Conservation (phyloP, 345 rosid species). For the Lepidium didymum region DNA sequence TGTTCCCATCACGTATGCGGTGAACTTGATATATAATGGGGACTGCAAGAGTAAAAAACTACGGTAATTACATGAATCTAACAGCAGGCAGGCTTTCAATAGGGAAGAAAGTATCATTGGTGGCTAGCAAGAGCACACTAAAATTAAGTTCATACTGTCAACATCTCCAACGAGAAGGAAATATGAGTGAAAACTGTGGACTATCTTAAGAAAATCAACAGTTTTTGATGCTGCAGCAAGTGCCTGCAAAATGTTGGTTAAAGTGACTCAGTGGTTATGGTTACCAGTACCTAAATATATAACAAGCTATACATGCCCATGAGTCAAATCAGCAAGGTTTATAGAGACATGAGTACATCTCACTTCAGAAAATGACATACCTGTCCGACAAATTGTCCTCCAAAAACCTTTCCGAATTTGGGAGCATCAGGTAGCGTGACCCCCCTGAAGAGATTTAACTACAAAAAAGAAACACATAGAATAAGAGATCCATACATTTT, state of each 20-base stretch:
- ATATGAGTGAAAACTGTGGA: constrained; percentile 86
- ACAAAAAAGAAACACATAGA: constrained; percentile 20
- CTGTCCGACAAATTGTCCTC: constrained; percentile 96
- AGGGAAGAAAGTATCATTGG: not conserved
- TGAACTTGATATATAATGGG: constrained; percentile 77
- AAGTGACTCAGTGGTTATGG: not conserved
- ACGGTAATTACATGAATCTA: not conserved
- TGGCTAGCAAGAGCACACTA: constrained; percentile 1
- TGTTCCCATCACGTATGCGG: constrained; percentile 87
- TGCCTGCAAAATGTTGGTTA: constrained; percentile 47
- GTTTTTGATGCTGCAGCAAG: constrained; percentile 97
- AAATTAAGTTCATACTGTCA: constrained; percentile 45
- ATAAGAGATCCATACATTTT: not conserved
- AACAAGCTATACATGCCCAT: not conserved
- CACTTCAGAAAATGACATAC: constrained; percentile 24
- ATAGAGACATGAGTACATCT: not conserved
- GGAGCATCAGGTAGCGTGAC: constrained; percentile 87
- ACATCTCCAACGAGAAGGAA: constrained; percentile 90
- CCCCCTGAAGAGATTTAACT: constrained; percentile 86
- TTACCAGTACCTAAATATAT: not conserved
- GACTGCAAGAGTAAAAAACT: constrained; percentile 39
- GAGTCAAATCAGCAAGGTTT: not conserved
- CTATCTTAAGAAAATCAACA: constrained; percentile 81
- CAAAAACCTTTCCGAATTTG: constrained; percentile 83
- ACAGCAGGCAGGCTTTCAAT: not conserved